phyloP scores from a whole-genome alignment of 176 grass and related monocot genomes.

The Ampelocalamus luodianensis region DNA sequence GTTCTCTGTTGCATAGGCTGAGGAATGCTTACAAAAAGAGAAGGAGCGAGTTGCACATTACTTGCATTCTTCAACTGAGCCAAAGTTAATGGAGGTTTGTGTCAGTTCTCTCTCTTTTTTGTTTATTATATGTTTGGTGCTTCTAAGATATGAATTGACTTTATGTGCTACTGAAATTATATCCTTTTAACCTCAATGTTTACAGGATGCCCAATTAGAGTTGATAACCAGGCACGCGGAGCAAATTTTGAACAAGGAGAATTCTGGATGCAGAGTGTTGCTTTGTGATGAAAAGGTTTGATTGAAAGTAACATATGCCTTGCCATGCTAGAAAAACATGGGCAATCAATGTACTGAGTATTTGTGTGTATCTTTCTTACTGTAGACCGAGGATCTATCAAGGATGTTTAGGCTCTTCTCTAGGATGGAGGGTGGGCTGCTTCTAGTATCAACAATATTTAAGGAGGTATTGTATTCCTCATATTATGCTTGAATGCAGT shows the following conservation, averaged over 20 bases:
- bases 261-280: conserved; percentile 71
- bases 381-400: conserved; percentile 67
- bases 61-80: conserved; percentile 66
- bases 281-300: conserved; percentile 74
- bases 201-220: conserved; percentile 64
- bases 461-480: conserved; percentile 51
- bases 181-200: conserved; percentile 6
- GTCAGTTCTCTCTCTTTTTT: not conserved
- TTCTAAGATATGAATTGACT: not conserved
- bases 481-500: not conserved
- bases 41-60: conserved; percentile 67
- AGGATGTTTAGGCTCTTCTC: conserved; percentile 87
- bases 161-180: conserved; percentile 18
- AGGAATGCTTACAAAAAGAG: conserved; percentile 76
- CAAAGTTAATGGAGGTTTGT: conserved; percentile 64
- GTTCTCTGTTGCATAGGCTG: conserved; percentile 49
- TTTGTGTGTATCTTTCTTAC: not conserved
- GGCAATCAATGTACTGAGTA: not conserved
- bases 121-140: conserved; percentile 9
- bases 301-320: not conserved
- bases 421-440: conserved; percentile 54
- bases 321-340: not conserved
- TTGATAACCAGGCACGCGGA: conserved; percentile 50
- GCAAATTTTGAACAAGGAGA: conserved; percentile 72
- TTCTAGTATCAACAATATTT: conserved; percentile 67